Conservation (phyloP, 225 moss, liverwort and hornwort species). For the Antitrichia curtipendula region DNA sequence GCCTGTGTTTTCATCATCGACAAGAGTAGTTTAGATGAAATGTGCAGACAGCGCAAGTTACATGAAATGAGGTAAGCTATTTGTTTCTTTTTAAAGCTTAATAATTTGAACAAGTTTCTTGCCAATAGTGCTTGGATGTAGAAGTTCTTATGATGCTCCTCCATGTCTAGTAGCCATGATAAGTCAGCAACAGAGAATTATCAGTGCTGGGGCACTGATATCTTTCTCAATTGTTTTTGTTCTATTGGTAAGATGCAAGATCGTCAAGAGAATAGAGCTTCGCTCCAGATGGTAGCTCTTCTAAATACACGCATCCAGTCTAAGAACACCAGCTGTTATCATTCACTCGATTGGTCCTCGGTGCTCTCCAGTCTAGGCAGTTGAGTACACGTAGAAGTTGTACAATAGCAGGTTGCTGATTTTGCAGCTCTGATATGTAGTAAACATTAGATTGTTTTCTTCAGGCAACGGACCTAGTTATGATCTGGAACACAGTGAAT, state of each 20-base stretch:
- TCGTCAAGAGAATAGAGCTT: conserved; percentile 47
- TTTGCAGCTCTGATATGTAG: neutral
- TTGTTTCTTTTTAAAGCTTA: neutral
- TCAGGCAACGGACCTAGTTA: neutral
- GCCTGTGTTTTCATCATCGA: neutral
- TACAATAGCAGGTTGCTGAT: neutral
- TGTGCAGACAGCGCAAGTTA: conserved; percentile 54
- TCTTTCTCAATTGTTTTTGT: neutral
- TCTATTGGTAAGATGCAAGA: conserved; percentile 39
- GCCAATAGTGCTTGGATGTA: neutral
- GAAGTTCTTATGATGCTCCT: neutral
- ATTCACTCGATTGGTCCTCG: neutral
- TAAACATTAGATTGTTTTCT: neutral
- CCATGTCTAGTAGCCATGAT: neutral
- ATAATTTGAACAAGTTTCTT: neutral
- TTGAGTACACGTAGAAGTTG: neutral
- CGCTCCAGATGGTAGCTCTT: conserved; percentile 57
- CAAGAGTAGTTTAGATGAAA: conserved; percentile 48
- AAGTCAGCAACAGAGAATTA: neutral
- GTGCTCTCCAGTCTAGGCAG: neutral
- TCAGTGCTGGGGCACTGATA: neutral
- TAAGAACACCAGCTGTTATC: conserved; percentile 21
- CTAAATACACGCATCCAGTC: conserved; percentile 64
- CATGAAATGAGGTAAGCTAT: conserved; percentile 43
- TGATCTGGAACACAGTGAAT: neutral